These are phyloP conservation scores for Alternaria gansuensis DNA, from an alignment of 2,329 filamentous ascomycete genomes.

Conservation along the genomic window DNA sequence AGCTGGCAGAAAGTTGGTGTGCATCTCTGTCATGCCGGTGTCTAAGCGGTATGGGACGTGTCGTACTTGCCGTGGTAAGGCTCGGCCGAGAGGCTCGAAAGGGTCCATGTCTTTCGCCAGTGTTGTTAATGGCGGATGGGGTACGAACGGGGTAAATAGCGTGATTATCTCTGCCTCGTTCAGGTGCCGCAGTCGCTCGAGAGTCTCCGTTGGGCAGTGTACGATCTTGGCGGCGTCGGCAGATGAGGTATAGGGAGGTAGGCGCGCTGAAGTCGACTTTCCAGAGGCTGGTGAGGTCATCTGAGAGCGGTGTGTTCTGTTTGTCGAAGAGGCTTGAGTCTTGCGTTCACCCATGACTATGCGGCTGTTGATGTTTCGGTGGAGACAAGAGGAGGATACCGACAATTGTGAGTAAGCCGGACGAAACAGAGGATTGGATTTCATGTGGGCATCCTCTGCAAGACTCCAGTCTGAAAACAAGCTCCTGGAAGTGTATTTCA, in stretches of 20 bases:
- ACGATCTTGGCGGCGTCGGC: constrained; percentile 34
- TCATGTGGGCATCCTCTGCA: background rate
- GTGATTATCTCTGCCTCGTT: constrained; percentile 54
- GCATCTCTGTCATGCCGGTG: constrained; percentile 69
- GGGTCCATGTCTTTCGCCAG: constrained; percentile 66
- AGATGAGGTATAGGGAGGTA: constrained; percentile 14
- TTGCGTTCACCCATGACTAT: constrained; percentile 3
- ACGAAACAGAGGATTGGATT: background rate
- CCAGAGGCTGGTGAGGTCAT: background rate
- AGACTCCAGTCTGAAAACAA: constrained; percentile 12
- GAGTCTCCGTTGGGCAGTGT: constrained; percentile 36
- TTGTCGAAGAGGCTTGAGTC: background rate
- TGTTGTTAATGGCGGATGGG: constrained; percentile 50
- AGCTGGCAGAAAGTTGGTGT: constrained; percentile 69
- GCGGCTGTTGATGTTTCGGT: background rate
- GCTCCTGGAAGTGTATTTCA: constrained; percentile 41
- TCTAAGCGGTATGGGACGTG: constrained; percentile 76
- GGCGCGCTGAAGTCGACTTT: background rate
- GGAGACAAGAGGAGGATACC: background rate
- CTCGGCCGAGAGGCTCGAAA: constrained; percentile 74
- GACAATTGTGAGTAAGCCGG: background rate
- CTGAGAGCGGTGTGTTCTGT: constrained; percentile 8
- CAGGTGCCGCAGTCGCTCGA: constrained; percentile 46
- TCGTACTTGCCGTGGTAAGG: constrained; percentile 68
- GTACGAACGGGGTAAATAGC: constrained; percentile 65